Base-by-base conservation (phyloP, 2,329 filamentous ascomycete species). In the Fusarium duplospermum region DNA sequence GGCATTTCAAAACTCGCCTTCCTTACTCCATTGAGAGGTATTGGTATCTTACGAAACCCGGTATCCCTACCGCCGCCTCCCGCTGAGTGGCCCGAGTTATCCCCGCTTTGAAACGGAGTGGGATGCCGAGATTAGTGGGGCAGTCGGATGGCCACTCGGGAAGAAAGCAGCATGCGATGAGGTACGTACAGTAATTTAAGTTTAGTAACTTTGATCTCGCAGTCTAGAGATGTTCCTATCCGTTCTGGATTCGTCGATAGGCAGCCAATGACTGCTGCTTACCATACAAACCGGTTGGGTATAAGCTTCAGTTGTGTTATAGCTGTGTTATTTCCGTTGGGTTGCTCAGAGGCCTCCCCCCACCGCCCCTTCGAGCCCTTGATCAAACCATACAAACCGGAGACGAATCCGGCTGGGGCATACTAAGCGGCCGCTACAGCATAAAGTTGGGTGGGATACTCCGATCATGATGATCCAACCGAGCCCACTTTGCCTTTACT, bases 401-500 rank as follows among this genome's bases (percentile, higher is more conserved):
- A 52, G 27, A 52, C 27, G 47, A 31, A 52, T 52, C 24, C 24
- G 24, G 24, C 18, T 31, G 24, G 24, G 11, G 47, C 24, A 52
- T n/a, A 27, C 18, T 20, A 24, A 31, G 54, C 54, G 54, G 54
- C 54, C 54, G 54, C 54, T 57, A 13, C 2, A 24, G 31, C 13
- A 24, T 24, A n/a, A 36, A 16, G 13, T 33, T 35, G 58, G 58
- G 58, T 62, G 59, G 59, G 59, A 62, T 62, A 35, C 27, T 62
- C 59, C 59, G 59, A 52, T 52, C 29, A 62, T 45, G 59, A 27
- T 52, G 24, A 47, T 40, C 20, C 11, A 52, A n/a, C 31, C 27
- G 45, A 62, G 18, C 27, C 59, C 59, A 33, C 40, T 31, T 52
- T 52, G 14, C 42, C 22, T 62, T 9, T 22, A 20, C 42, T 57